Base-by-base conservation (phyloP, 2,329 filamentous ascomycete genomes). In the Claviceps quebecensis region DNA sequence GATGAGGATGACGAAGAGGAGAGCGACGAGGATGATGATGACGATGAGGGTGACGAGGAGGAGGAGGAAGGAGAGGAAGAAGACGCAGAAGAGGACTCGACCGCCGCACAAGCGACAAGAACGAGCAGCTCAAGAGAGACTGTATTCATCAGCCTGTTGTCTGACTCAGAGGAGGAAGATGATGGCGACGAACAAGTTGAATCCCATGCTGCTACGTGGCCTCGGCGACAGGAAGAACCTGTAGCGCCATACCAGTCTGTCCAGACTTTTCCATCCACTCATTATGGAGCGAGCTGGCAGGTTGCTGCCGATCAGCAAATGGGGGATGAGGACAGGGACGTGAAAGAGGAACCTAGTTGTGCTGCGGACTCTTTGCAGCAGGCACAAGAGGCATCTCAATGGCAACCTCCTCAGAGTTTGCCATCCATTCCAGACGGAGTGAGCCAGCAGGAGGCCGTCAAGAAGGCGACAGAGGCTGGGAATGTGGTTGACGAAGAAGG, bases 71-170 rank as follows among this genome's bases (percentile, higher is more conserved):
- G 11, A 2, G 56, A 57, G 2, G 49, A 57, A 19, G 50, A 54
- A 8, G 53, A 57, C 2, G 54, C 53, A 4, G 56, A 57, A 16
- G 52, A 54, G 5, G 47, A 19, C 19, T 19, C 19, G 2, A 1
- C 19, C 7, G 48, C 41, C 39, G 40, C 50, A 14, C 37, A 52
- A 45, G 39, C 45, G 43, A 43, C 44, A 26, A 43, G 38, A 13
- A 55, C 58, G 5, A 37, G 58, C 11, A 54, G 54, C 9, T 53
- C 64, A 1, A 60, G 60, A 7, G 60, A 64, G 7, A 70, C 71
- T 1, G 65, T 74, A 4, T 65, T 75, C 17, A 76, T 76, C 53
- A 68, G 67, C 50, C 57, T 76, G 9, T 60, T 75, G 3, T 74
- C 72, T 0, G 71, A 75, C 52, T 72, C 69, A 34, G 49, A 49